A percentile compares a stretch with the other conserved stretches of the same genome.
Conservation (phyloP, 2,329 filamentous ascomycete genomes). For the Colletotrichum sp. region DNA sequence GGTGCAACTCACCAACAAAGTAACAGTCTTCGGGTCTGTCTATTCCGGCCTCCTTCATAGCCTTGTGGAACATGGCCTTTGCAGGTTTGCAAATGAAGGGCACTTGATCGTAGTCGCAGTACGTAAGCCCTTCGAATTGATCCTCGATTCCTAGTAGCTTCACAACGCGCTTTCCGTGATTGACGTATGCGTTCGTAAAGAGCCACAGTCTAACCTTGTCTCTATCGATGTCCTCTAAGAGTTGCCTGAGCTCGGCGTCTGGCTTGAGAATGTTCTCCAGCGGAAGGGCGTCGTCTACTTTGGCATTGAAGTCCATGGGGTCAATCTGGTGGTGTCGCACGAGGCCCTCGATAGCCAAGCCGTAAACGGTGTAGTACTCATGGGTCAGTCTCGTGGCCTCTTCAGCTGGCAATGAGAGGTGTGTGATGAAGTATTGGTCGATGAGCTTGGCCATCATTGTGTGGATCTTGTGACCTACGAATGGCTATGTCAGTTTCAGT, state of each 20-base stretch:
- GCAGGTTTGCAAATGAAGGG: constrained; percentile 89
- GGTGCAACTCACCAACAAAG: constrained; percentile 77
- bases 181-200: constrained; percentile 95
- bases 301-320: constrained; percentile 89
- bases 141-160: constrained; percentile 84
- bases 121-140: constrained; percentile 93
- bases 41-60: constrained; percentile 82
- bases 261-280: constrained; percentile 87
- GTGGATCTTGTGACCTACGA: constrained; percentile 75
- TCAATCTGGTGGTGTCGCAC: constrained; percentile 95
- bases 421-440: constrained; percentile 64
- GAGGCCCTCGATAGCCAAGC: constrained; percentile 92
- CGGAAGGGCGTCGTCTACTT: constrained; percentile 94
- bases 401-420: constrained; percentile 75
- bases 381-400: constrained; percentile 85
- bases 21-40: constrained; percentile 75
- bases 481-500: not conserved
- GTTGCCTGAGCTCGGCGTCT: constrained; percentile 72
- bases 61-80: constrained; percentile 82
- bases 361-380: constrained; percentile 95
- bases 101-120: constrained; percentile 81
- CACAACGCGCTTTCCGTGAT: constrained; percentile 83
- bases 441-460: constrained; percentile 89
- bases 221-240: constrained; percentile 83
- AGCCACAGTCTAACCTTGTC: constrained; percentile 91